phyloP scores from a whole-genome alignment of 306 rosid species.

The Citrullus mucosospermus region DNA sequence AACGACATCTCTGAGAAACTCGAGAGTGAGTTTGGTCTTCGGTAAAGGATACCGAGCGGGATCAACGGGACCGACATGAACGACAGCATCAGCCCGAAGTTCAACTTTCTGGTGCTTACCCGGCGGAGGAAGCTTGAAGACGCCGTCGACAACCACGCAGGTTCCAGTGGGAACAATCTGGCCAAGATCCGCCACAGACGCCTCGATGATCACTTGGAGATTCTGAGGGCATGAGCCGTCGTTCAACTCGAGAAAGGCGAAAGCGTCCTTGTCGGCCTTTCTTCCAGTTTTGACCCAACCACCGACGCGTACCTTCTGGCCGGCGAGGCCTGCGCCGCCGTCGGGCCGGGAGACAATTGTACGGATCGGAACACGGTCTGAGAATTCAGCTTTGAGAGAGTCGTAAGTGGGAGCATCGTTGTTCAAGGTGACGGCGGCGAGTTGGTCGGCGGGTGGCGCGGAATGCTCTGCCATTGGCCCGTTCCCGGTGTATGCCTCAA shows the following conservation, averaged over 20 bases:
- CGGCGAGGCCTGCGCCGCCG: slow-evolving; percentile 67
- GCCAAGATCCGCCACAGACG: slow-evolving; percentile 55
- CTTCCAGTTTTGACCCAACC: slow-evolving; percentile 98
- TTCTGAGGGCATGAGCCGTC: slow-evolving; percentile 79
- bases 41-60: slow-evolving; percentile 85
- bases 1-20: slow-evolving; percentile 60
- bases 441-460: slow-evolving; percentile 33
- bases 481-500: background rate
- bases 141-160: slow-evolving; percentile 60
- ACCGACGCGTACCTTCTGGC: slow-evolving; percentile 44
- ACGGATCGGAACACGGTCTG: slow-evolving; percentile 63
- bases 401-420: background rate
- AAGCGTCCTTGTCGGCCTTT: slow-evolving; percentile 88
- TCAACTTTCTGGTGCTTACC: slow-evolving; percentile 78
- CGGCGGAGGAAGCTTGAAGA: slow-evolving; percentile 66
- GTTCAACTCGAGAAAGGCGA: slow-evolving; percentile 79
- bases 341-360: slow-evolving; percentile 53
- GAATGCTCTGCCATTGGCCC: slow-evolving; percentile 32
- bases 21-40: slow-evolving; percentile 65
- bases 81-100: slow-evolving; percentile 54
- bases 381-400: slow-evolving; percentile 40
- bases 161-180: slow-evolving; percentile 82
- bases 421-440: slow-evolving; percentile 26
- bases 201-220: slow-evolving; percentile 72
- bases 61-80: slow-evolving; percentile 79